Evolutionary conservation across 495 filamentous ascomycete species (phyloP).

Genomic region (Mycothermus thermophilus): DNA sequence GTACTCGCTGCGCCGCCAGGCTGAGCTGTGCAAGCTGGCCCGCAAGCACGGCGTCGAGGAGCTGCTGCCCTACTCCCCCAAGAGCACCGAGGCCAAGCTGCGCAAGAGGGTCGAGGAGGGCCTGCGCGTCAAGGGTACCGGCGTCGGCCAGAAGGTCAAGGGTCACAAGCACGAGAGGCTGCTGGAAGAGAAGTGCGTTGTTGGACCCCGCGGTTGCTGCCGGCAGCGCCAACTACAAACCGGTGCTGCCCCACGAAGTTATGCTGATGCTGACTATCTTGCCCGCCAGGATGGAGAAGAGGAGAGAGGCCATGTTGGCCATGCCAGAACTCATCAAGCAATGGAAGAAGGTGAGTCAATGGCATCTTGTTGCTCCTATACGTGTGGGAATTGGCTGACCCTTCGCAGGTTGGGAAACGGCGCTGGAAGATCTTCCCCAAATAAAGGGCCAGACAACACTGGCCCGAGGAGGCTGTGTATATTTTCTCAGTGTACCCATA

Average conservation of each 20-base stretch:
- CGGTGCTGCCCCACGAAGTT: too few relatives aligned
- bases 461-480: not conserved
- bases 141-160: constrained; percentile 86
- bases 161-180: constrained; percentile 86
- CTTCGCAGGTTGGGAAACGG: constrained; percentile 57
- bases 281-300: constrained; percentile 59
- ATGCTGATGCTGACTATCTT: constrained; percentile 13
- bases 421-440: constrained; percentile 89
- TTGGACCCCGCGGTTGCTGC: too few relatives aligned
- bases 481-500: constrained; percentile 16
- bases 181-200: constrained; percentile 56
- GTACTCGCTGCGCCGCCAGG: constrained; percentile 74
- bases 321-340: constrained; percentile 82
- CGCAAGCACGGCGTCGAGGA: constrained; percentile 67
- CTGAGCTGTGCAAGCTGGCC: constrained; percentile 81
- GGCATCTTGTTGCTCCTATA: not conserved
- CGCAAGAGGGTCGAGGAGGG: constrained; percentile 55
- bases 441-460: constrained; percentile 19
- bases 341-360: constrained; percentile 74
- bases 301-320: constrained; percentile 79
- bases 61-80: constrained; percentile 61
- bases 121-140: constrained; percentile 73
- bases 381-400: not conserved
- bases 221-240: too few relatives aligned
- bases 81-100: constrained; percentile 58